Conservation (phyloP, 139 green algal genomes). For the Spirogloea muscicola region DNA sequence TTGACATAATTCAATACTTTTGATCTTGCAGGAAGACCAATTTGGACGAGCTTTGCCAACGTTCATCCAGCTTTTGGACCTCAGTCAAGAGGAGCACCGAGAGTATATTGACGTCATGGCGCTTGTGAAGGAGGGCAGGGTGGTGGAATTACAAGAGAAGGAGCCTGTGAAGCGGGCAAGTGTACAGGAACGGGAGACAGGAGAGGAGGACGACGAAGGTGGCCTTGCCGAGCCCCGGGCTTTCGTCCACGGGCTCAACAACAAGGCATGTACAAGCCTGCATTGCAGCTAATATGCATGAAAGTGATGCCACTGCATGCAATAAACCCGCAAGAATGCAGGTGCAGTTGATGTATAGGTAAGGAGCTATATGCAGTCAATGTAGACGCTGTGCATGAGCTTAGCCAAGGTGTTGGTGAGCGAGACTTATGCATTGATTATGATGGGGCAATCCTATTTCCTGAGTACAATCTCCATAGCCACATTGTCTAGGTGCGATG, state of each 20-base stretch:
- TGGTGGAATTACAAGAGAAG: slow-evolving; percentile 6
- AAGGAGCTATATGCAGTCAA: no score
- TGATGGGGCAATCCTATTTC: background rate
- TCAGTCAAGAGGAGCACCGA: slow-evolving; percentile 24
- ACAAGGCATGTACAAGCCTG: no score
- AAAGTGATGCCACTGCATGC: no score
- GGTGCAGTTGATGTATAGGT: no score
- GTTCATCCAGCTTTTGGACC: slow-evolving; percentile 44
- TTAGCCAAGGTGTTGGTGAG: no score
- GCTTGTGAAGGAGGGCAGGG: background rate
- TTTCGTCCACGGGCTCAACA: no score
- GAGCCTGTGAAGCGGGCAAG: background rate
- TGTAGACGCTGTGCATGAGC: no score
- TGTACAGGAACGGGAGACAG: slow-evolving; percentile 1
- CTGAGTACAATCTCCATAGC: background rate
- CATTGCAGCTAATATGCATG: no score
- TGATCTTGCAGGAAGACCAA: slow-evolving; percentile 34
- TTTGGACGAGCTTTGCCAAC: slow-evolving; percentile 39
- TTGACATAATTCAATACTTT: no score
- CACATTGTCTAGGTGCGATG: slow-evolving; percentile 46
- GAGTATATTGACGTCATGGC: slow-evolving; percentile 31
- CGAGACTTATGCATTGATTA: background rate
- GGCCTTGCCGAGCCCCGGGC: no score
- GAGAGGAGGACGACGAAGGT: slow-evolving; percentile 11
- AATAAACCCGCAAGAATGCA: no score